Evolutionary conservation across 495 filamentous ascomycete genomes (phyloP).

Genomic region (Penicillium subrubescens): DNA sequence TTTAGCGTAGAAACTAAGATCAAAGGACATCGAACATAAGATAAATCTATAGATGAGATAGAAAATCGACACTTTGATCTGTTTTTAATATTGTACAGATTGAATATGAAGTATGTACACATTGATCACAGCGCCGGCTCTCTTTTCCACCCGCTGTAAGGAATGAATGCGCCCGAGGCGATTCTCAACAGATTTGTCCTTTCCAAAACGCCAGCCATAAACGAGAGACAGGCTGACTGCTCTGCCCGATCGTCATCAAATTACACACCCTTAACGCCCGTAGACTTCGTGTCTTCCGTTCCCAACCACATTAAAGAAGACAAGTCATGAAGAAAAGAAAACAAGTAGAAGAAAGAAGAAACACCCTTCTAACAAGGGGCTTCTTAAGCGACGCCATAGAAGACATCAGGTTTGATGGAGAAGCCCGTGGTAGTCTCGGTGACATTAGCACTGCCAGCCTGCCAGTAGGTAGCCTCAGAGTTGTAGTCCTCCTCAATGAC

Average conservation of each 20-base stretch:
- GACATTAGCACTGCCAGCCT: constrained; percentile 19
- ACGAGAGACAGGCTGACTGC: neutral
- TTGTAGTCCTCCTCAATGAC: constrained; percentile 17
- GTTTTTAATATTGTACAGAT: constrained; percentile 5
- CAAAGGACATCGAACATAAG: neutral
- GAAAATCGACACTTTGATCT: neutral
- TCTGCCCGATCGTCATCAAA: neutral
- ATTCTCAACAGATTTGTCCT: neutral
- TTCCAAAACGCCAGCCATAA: constrained; percentile 13
- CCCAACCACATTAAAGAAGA: constrained; percentile 1
- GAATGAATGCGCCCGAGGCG: constrained; percentile 1
- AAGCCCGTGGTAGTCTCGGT: constrained; percentile 10
- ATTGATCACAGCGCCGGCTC: neutral
- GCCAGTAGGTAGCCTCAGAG: constrained; percentile 24
- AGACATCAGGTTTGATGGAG: constrained; percentile 18
- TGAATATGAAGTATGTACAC: constrained; percentile 1
- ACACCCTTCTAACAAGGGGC: neutral
- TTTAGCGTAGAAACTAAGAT: constrained; percentile 3
- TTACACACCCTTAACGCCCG: neutral
- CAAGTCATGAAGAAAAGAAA: neutral
- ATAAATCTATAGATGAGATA: neutral
- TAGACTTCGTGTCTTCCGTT: neutral
- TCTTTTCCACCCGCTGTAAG: neutral
- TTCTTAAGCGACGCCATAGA: constrained; percentile 24
- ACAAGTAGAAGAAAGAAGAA: neutral